Percentiles rank a stretch among this genome's conserved stretches.
Conservation (phyloP, 176 grass and related monocot genomes). For the Paspalum vaginatum region DNA sequence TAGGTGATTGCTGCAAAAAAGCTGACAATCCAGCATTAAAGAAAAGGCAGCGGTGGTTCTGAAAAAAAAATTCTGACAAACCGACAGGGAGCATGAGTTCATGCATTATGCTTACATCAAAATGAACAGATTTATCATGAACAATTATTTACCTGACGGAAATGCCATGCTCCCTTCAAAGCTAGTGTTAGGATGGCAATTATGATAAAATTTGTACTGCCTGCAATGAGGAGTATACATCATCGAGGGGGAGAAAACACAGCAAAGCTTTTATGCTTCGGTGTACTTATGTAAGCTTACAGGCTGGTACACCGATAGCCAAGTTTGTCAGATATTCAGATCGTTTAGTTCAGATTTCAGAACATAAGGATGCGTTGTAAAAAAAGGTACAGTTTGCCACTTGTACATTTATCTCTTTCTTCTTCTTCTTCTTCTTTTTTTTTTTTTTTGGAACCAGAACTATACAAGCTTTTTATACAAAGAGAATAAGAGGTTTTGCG, state of each 20-base stretch:
- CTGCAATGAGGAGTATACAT: constrained; percentile 42
- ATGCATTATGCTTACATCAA: constrained; percentile 21
- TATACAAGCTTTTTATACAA: too few relatives aligned
- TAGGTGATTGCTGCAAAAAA: not conserved
- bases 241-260: not conserved
- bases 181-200: constrained; percentile 65
- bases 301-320: not conserved
- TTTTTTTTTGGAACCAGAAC: too few relatives aligned
- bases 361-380: not conserved
- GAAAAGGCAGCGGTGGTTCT: not conserved
- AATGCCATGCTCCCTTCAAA: constrained; percentile 95
- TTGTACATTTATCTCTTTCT: too few relatives aligned
- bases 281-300: not conserved
- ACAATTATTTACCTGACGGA: constrained; percentile 66
- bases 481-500: too few relatives aligned
- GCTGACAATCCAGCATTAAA: not conserved
- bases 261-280: not conserved
- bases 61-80: not conserved
- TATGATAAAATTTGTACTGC: constrained; percentile 93
- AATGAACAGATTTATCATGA: constrained; percentile 6
- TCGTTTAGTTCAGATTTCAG: not conserved
- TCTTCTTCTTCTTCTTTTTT: too few relatives aligned
- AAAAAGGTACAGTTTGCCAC: not conserved
- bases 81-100: not conserved
- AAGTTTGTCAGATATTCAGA: not conserved